A percentile compares a stretch with the other conserved stretches of the same genome.
Conservation (phyloP, 768 basidiomycete species). For the Amanita muscaria region DNA sequence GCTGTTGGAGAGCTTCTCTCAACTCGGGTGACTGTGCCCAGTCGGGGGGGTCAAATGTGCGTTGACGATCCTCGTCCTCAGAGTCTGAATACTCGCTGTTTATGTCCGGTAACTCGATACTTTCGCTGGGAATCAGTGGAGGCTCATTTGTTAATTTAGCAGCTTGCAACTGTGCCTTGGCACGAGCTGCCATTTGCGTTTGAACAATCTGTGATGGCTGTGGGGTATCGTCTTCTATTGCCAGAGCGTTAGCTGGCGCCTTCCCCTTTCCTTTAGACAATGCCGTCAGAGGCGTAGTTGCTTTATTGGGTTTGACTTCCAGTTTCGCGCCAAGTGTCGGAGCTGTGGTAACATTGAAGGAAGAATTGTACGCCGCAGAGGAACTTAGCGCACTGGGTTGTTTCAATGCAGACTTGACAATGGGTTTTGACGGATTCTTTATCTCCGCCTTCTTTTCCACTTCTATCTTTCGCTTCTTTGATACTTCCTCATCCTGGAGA, state of each 20-base stretch:
- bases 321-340: constrained; percentile 24
- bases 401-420: constrained; percentile 35
- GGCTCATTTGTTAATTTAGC: constrained; percentile 35
- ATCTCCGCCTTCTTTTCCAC: constrained; percentile 46
- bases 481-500: constrained; percentile 54
- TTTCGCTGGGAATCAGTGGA: constrained; percentile 55
- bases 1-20: constrained; percentile 65
- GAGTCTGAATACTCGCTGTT: constrained; percentile 97
- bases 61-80: constrained; percentile 75
- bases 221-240: constrained; percentile 36
- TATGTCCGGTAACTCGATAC: constrained; percentile 89
- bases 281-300: constrained; percentile 13
- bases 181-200: constrained; percentile 62
- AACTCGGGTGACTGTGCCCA: constrained; percentile 94
- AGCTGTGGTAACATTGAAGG: constrained; percentile 20
- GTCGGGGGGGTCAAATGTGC: constrained; percentile 65
- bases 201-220: constrained; percentile 60
- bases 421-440: constrained; percentile 55
- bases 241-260: constrained; percentile 20
- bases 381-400: constrained; percentile 28
- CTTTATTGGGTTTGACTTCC: constrained; percentile 27
- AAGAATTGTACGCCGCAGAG: constrained; percentile 31
- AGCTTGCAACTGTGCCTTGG: constrained; percentile 59
- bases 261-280: constrained; percentile 43
- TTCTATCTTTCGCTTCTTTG: constrained; percentile 68